Conservation (phyloP, 1,139 yeast species). For the Sugiyamaella grinbergsii region DNA sequence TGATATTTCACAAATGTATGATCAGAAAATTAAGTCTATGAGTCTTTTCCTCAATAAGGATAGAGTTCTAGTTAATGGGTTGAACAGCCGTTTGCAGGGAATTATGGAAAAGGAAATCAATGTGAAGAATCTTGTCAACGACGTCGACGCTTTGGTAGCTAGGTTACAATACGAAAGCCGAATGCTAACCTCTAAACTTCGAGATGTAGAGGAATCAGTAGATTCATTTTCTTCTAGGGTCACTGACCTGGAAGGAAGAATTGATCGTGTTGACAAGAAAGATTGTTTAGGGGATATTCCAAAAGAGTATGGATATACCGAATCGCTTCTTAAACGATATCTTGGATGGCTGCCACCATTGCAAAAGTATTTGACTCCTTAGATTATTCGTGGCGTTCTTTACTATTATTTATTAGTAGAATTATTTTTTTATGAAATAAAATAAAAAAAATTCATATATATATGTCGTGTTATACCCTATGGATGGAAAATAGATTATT, state of each 20-base stretch:
- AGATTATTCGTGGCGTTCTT: neutral
- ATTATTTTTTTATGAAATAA: conserved; percentile 6
- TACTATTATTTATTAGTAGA: conserved; percentile 12
- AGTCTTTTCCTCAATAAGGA: conserved; percentile 25
- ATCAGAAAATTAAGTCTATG: conserved; percentile 17
- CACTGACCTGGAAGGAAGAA: conserved; percentile 42
- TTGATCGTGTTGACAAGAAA: conserved; percentile 32
- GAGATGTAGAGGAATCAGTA: conserved; percentile 78
- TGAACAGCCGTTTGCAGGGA: conserved; percentile 28
- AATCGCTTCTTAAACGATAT: conserved; percentile 15
- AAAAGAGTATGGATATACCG: conserved; percentile 16
- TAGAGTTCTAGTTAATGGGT: conserved; percentile 25
- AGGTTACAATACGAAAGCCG: conserved; percentile 79
- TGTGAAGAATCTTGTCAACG: conserved; percentile 56
- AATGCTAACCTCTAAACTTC: conserved; percentile 67
- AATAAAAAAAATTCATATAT: neutral
- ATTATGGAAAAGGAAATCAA: conserved; percentile 30
- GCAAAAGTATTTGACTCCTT: conserved; percentile 20
- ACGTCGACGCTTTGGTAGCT: conserved; percentile 70
- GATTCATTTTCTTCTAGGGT: conserved; percentile 52
- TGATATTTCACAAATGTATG: conserved; percentile 21
- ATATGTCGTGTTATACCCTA: neutral
- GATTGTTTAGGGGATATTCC: conserved; percentile 17
- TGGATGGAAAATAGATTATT: conserved; percentile 27
- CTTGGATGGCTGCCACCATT: conserved; percentile 20